Evolutionary conservation across 2,329 filamentous ascomycete genomes (phyloP), one percentile per base, ranked within the genome.

Genomic region (Colletotrichum karsti): DNA sequence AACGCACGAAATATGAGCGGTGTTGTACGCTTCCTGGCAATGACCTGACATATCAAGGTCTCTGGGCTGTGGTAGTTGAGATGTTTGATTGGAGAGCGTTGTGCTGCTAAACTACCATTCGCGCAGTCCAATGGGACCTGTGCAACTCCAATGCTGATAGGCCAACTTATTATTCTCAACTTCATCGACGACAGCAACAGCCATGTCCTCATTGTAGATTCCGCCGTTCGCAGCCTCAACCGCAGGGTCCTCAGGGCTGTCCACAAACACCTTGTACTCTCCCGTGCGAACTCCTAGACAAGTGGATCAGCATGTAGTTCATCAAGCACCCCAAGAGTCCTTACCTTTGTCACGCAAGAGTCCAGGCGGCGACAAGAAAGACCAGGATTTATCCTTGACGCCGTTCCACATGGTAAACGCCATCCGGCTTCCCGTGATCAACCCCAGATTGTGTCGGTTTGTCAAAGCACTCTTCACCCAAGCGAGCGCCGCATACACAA

Each of bases 161-260:
- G 41, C 42, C 10, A 60, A 8, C 2, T 39, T 60, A 7, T 37
- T 60, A 7, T 50, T 50, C 30, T 60, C 42, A 42, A 50, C 56
- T 13, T 60, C 42, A 18, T 60, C 42, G 7, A 60, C 42, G 7
- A 60, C 50, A 12, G 42, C 42, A 39, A 60, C 56, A 6, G 30
- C 30, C 56, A 60, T 60, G n/a, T 60, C 56, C 10, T 60, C 30
- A 13, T 60, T 50, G 10, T 50, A 60, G 20, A 48, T 60, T 8
- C 56, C 42, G 3, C 33, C 30, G 1, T 39, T 12, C 8, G 56
- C 42, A n/a, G 56, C 41, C 42, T 60, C 42, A 7, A 18, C 20
- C 10, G 55, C 55, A 18, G 55, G 55, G 9, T 58, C 28, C 13
- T 48, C 41, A 3, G 55, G 20, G 9, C 5, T 48, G 41, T 58